Conservation (phyloP, 805 yeast species). For the Spathaspora passalidarum region DNA sequence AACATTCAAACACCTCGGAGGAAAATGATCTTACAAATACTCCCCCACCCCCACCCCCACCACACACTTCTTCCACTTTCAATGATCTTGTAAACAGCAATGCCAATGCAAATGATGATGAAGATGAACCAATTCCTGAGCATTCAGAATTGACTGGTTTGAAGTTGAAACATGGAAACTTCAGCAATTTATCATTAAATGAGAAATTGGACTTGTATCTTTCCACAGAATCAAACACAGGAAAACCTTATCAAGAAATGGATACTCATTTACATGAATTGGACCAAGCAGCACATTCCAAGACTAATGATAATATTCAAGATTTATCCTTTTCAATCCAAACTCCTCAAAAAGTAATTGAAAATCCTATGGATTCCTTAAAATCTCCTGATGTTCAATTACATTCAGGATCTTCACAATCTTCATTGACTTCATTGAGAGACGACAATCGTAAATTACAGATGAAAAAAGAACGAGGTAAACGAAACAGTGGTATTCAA, state of each 20-base stretch:
- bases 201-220: constrained; percentile 46
- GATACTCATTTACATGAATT: constrained; percentile 35
- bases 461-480: constrained; percentile 13
- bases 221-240: constrained; percentile 8
- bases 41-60: constrained; percentile 28
- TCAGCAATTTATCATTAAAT: constrained; percentile 35
- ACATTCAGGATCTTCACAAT: constrained; percentile 37
- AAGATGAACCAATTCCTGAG: constrained; percentile 11
- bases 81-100: constrained; percentile 1
- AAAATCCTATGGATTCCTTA: constrained; percentile 33
- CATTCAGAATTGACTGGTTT: constrained; percentile 12
- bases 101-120: constrained; percentile 11
- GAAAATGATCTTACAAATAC: constrained; percentile 16
- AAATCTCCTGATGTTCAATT: constrained; percentile 22
- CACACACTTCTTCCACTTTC: constrained; percentile 13
- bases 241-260: constrained; percentile 16
- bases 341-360: constrained; percentile 16
- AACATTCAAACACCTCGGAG: constrained; percentile 5
- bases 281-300: constrained; percentile 20
- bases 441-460: constrained; percentile 27
- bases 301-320: constrained; percentile 33
- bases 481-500: constrained; percentile 25
- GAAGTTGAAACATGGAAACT: constrained; percentile 21
- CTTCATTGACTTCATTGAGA: constrained; percentile 34
- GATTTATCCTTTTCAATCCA: constrained; percentile 29